phyloP scores from a whole-genome alignment of 805 yeast species.

The Scheffersomyces spartinae region DNA sequence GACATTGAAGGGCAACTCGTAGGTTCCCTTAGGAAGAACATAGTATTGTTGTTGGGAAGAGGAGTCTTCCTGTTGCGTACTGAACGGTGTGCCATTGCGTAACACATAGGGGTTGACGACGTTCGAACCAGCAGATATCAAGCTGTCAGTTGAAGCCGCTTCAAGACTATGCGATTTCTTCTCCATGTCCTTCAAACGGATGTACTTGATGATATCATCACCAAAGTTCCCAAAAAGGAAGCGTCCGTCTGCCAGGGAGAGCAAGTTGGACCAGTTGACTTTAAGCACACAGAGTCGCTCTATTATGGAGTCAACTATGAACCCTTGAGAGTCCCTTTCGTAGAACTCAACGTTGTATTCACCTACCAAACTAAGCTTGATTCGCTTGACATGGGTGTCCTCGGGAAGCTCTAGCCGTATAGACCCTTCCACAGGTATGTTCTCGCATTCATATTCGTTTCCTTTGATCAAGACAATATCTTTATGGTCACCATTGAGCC shows the following conservation, averaged over 20 bases:
- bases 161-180: conserved; percentile 3
- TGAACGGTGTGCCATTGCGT: conserved; percentile 37
- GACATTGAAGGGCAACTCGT: conserved; percentile 35
- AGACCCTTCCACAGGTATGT: conserved; percentile 32
- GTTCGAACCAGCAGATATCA: too few species aligned
- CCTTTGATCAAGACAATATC: conserved; percentile 33
- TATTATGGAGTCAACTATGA: conserved; percentile 18
- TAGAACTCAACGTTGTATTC: conserved; percentile 31
- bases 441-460: conserved; percentile 31
- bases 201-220: conserved; percentile 17
- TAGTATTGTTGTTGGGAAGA: too few species aligned
- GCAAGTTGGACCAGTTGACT: conserved; percentile 38
- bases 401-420: conserved; percentile 35
- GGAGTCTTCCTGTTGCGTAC: too few species aligned
- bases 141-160: too few species aligned
- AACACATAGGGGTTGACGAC: too few species aligned
- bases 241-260: conserved; percentile 26
- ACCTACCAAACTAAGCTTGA: conserved; percentile 31
- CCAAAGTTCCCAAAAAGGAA: conserved; percentile 32
- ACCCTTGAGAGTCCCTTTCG: conserved; percentile 18
- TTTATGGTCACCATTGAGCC: too few species aligned
- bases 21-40: conserved; percentile 40
- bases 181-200: conserved; percentile 11
- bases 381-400: conserved; percentile 25
- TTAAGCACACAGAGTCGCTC: conserved; percentile 29